These are phyloP conservation scores for Chenopodium quinoa DNA, from an alignment of 148 eudicot genomes.

Conservation along the genomic window DNA sequence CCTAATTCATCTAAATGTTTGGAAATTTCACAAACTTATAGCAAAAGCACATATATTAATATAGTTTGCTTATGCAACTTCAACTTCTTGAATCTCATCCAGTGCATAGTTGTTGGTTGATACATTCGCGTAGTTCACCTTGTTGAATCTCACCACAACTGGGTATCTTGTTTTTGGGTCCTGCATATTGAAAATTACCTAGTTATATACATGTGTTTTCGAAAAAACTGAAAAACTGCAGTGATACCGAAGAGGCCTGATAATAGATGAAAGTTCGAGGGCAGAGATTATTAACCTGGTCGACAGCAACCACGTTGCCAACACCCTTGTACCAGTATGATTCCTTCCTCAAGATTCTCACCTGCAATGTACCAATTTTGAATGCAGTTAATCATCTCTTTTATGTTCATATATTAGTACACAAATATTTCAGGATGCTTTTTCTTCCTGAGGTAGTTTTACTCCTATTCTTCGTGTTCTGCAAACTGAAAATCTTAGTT, in stretches of 20 bases:
- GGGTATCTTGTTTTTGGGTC: constrained; percentile 89
- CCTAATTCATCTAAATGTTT: constrained; percentile 28
- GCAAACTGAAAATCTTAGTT: too few species aligned
- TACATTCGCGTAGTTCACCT: constrained; percentile 88
- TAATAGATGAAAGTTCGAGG: background rate
- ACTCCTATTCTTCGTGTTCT: too few species aligned
- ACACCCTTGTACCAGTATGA: constrained; percentile 94
- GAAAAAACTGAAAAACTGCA: background rate
- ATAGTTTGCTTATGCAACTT: constrained; percentile 42
- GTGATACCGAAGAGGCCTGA: background rate
- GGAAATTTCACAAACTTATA: constrained; percentile 19
- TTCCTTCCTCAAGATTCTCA: constrained; percentile 86
- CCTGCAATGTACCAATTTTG: constrained; percentile 38
- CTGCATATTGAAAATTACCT: constrained; percentile 32
- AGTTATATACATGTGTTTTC: background rate
- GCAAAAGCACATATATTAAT: constrained; percentile 12
- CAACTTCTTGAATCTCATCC: constrained; percentile 87
- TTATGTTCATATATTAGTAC: background rate
- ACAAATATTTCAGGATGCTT: too few species aligned
- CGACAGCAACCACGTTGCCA: constrained; percentile 93
- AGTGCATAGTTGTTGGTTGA: constrained; percentile 97
- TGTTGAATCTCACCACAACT: constrained; percentile 91
- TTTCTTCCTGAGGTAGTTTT: too few species aligned
- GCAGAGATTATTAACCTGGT: constrained; percentile 53
- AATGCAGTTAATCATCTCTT: background rate